These are phyloP conservation scores for Tulasnella sp. DNA, from an alignment of 768 basidiomycete genomes.

Conservation along the genomic window DNA sequence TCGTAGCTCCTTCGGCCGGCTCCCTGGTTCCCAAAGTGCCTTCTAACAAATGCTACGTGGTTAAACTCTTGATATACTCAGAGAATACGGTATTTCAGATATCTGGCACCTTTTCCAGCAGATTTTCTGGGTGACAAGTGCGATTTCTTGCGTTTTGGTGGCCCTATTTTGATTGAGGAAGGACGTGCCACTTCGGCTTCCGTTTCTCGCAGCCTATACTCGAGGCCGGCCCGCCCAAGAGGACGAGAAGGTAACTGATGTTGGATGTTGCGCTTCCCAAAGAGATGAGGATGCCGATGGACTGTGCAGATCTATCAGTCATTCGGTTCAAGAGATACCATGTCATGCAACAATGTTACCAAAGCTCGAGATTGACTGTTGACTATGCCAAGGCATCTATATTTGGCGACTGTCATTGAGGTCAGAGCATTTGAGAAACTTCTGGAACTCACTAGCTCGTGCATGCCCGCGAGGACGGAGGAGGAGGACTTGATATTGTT, in stretches of 20 bases:
- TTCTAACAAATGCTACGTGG: no score
- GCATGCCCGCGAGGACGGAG: background rate
- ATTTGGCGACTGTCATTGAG: background rate
- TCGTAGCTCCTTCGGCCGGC: no score
- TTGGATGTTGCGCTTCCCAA: background rate
- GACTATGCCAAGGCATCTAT: background rate
- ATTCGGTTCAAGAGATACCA: background rate
- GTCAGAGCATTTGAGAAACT: background rate
- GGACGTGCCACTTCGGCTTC: no score
- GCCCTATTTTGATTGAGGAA: no score
- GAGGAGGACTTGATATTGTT: background rate
- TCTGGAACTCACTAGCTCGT: background rate
- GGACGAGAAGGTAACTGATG: background rate
- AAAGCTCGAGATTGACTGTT: background rate
- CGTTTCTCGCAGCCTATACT: background rate
- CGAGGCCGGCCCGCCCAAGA: background rate
- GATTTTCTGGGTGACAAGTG: no score
- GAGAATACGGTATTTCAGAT: no score
- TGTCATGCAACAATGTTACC: background rate
- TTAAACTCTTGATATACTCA: no score
- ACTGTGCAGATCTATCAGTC: background rate
- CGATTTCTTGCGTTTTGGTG: no score
- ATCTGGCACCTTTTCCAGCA: no score
- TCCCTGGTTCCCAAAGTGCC: no score
- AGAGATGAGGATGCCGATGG: background rate